phyloP scores from a whole-genome alignment of 371 early-diverging fungal species.

The Lichtheimia ornata region DNA sequence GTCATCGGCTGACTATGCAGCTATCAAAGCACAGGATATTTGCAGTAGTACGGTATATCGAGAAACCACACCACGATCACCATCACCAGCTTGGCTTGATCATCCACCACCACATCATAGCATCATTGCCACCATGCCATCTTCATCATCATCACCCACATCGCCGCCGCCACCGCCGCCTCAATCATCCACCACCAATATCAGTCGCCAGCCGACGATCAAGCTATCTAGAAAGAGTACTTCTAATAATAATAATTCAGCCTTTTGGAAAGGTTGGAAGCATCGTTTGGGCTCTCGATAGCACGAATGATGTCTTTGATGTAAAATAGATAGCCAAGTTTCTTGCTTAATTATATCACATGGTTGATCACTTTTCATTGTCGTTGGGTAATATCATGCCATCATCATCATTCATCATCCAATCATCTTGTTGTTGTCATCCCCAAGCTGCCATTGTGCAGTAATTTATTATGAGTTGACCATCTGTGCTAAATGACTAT shows the following conservation, averaged over 20 bases:
- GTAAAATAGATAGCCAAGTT: no score
- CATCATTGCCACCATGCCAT: neutral
- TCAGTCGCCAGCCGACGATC: slow-evolving; percentile 4
- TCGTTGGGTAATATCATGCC: neutral
- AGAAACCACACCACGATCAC: neutral
- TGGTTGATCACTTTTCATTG: no score
- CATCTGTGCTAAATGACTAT: slow-evolving; percentile 81
- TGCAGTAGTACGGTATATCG: slow-evolving; percentile 5
- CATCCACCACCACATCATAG: slow-evolving; percentile 1
- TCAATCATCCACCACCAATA: neutral
- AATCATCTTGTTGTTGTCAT: neutral
- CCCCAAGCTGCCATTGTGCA: slow-evolving; percentile 92
- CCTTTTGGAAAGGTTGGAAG: slow-evolving; percentile 29
- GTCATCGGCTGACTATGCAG: slow-evolving; percentile 21
- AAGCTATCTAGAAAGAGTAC: slow-evolving; percentile 10
- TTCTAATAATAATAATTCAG: slow-evolving; percentile 8
- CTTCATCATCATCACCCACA: neutral
- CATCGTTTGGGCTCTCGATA: slow-evolving; percentile 12
- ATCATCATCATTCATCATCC: neutral
- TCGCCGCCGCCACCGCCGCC: neutral
- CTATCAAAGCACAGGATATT: slow-evolving; percentile 1
- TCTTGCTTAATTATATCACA: no score
- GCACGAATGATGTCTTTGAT: neutral
- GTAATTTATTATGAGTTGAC: slow-evolving; percentile 86
- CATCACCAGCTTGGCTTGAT: neutral